These are phyloP conservation scores for Penicillium desertorum DNA, from an alignment of 495 filamentous ascomycete species.

Conservation along the genomic window DNA sequence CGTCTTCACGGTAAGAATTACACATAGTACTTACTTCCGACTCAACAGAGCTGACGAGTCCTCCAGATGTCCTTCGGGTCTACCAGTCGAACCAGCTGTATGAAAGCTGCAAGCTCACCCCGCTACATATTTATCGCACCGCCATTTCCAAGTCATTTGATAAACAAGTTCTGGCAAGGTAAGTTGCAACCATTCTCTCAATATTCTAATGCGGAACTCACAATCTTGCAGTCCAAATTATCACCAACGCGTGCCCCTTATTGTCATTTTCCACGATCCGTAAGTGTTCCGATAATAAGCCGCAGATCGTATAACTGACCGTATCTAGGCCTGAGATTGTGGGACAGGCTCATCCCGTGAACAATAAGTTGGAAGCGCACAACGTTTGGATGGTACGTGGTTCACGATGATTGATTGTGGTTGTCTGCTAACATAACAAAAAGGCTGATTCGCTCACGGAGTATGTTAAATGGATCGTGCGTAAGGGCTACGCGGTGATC, in stretches of 20 bases:
- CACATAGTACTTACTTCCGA: neutral
- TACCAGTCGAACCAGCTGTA: constrained; percentile 69
- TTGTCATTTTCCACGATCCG: constrained; percentile 83
- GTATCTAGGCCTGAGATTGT: constrained; percentile 64
- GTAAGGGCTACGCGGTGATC: constrained; percentile 73
- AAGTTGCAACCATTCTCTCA: constrained; percentile 21
- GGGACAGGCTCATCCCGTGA: constrained; percentile 63
- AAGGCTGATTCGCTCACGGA: constrained; percentile 75
- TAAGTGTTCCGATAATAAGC: constrained; percentile 43
- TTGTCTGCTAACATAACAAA: constrained; percentile 41
- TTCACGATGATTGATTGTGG: constrained; percentile 6
- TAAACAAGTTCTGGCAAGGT: constrained; percentile 87
- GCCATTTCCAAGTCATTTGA: constrained; percentile 74
- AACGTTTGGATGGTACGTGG: constrained; percentile 80
- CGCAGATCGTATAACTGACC: neutral
- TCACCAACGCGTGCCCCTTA: constrained; percentile 50
- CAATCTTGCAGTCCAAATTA: constrained; percentile 51
- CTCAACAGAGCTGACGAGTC: constrained; percentile 9
- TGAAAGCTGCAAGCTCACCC: constrained; percentile 70
- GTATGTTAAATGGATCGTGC: constrained; percentile 79
- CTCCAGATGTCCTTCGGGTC: constrained; percentile 65
- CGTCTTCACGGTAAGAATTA: constrained; percentile 53
- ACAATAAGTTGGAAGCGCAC: constrained; percentile 72
- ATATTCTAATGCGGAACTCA: neutral
- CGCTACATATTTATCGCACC: constrained; percentile 70